phyloP scores from a whole-genome alignment of 805 yeast genomes.

The Jamesozyma gamospora region DNA sequence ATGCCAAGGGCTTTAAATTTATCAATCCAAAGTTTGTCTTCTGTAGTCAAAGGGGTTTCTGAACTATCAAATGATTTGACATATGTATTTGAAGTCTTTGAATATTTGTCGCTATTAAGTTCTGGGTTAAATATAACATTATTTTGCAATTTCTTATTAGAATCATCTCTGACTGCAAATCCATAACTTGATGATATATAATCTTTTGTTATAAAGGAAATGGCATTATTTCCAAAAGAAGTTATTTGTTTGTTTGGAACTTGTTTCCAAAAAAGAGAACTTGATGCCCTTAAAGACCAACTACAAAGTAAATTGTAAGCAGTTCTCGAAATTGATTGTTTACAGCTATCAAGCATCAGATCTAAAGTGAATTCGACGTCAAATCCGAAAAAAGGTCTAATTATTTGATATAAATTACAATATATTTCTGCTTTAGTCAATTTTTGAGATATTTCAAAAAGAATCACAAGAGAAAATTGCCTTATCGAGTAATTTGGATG shows the following conservation, averaged over 20 bases:
- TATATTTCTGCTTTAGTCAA: conserved; percentile 68
- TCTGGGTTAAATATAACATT: conserved; percentile 10
- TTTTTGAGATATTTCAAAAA: conserved; percentile 52
- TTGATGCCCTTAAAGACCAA: conserved; percentile 62
- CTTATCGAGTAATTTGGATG: conserved; percentile 88
- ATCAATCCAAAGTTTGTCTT: conserved; percentile 65
- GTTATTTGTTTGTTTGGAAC: conserved; percentile 30
- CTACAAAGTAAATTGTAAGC: conserved; percentile 52
- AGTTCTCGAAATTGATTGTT: conserved; percentile 55
- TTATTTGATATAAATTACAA: conserved; percentile 73
- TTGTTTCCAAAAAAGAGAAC: conserved; percentile 75
- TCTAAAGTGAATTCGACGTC: conserved; percentile 67
- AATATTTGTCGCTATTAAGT: conserved; percentile 7
- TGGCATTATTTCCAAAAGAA: conserved; percentile 36
- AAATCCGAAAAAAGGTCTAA: conserved; percentile 65
- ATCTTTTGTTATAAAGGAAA: conserved; percentile 21
- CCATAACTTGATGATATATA: conserved; percentile 24
- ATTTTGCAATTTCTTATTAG: background rate
- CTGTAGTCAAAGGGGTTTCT: conserved; percentile 48
- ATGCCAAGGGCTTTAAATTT: conserved; percentile 67
- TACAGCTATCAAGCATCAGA: conserved; percentile 54
- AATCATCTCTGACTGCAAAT: conserved; percentile 2
- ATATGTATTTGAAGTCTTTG: conserved; percentile 9
- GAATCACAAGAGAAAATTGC: conserved; percentile 51
- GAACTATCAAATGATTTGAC: conserved; percentile 32